These are phyloP conservation scores for Phytomonas serpens DNA, from an alignment of 208 protist genomes.

Conservation along the genomic window DNA sequence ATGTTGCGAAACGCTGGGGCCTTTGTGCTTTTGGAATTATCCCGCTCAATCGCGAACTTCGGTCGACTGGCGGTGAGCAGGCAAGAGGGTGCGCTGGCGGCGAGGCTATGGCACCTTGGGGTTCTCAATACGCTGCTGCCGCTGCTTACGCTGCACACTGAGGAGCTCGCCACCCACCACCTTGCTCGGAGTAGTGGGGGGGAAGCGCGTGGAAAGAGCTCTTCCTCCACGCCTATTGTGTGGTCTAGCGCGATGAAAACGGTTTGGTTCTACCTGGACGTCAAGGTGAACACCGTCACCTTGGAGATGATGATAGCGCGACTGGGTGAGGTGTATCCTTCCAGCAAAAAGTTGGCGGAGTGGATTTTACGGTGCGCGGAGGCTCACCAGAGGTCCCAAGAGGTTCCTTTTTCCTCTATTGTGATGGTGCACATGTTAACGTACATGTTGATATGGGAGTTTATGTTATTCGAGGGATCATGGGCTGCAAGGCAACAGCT, in stretches of 20 bases:
- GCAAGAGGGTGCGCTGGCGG: conserved; percentile 12
- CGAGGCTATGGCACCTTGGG: conserved; percentile 30
- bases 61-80: conserved; percentile 17
- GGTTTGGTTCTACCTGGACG: conserved; percentile 38
- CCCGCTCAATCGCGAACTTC: conserved; percentile 54
- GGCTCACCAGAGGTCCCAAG: neutral
- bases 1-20: conserved; percentile 19
- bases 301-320: conserved; percentile 23
- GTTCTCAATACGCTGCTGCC: conserved; percentile 36
- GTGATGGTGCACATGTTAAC: conserved; percentile 49
- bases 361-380: neutral
- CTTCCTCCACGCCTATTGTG: conserved; percentile 29
- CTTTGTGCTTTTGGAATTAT: conserved; percentile 57
- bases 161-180: neutral
- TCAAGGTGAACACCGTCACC: conserved; percentile 20
- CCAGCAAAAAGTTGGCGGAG: conserved; percentile 12
- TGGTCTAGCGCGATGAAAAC: conserved; percentile 57
- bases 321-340: conserved; percentile 23
- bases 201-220: neutral
- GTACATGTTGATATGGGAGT: conserved; percentile 59
- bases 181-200: too few species aligned
- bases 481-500: conserved; percentile 19
- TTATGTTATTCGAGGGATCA: conserved; percentile 42
- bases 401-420: conserved; percentile 32
- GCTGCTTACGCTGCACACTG: conserved; percentile 20